These are phyloP conservation scores for Mycena chlorophos DNA, from an alignment of 768 basidiomycete genomes.

Conservation along the genomic window DNA sequence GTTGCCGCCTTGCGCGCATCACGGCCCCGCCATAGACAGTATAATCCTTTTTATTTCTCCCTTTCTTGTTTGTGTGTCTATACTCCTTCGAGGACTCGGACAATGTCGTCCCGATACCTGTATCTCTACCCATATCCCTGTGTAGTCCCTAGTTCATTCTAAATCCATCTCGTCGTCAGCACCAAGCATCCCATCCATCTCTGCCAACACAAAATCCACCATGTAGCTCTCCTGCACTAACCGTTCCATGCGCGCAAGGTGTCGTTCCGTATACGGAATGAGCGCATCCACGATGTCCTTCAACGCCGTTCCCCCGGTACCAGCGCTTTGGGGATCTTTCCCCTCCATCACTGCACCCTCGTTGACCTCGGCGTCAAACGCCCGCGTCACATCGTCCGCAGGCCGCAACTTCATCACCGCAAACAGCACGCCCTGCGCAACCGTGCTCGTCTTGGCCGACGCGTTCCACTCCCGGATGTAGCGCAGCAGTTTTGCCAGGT, in stretches of 20 bases:
- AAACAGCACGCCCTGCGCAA: constrained; percentile 84
- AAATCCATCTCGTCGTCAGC: constrained; percentile 33
- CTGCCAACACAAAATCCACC: constrained; percentile 83
- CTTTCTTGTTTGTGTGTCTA: neutral
- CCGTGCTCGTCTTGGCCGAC: constrained; percentile 79
- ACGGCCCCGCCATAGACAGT: constrained; percentile 7
- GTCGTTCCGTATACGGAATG: constrained; percentile 93
- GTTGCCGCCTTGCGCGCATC: constrained; percentile 61
- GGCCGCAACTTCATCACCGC: constrained; percentile 77
- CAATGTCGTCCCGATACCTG: neutral
- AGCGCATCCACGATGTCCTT: constrained; percentile 83
- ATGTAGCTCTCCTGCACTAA: constrained; percentile 94
- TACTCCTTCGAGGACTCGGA: neutral
- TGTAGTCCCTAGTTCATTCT: neutral
- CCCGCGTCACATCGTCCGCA: constrained; percentile 69
- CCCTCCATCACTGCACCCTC: constrained; percentile 33
- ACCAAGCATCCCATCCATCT: constrained; percentile 82
- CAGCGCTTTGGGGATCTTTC: constrained; percentile 21
- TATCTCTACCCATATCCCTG: neutral
- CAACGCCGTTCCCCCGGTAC: constrained; percentile 35
- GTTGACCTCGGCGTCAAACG: constrained; percentile 52
- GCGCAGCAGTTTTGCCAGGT: constrained; percentile 77
- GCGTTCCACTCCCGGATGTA: constrained; percentile 94
- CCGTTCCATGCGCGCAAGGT: constrained; percentile 80
- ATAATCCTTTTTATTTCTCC: neutral